Conservation (phyloP, 2,329 filamentous ascomycete genomes). For the Trichoderma asperellum region DNA sequence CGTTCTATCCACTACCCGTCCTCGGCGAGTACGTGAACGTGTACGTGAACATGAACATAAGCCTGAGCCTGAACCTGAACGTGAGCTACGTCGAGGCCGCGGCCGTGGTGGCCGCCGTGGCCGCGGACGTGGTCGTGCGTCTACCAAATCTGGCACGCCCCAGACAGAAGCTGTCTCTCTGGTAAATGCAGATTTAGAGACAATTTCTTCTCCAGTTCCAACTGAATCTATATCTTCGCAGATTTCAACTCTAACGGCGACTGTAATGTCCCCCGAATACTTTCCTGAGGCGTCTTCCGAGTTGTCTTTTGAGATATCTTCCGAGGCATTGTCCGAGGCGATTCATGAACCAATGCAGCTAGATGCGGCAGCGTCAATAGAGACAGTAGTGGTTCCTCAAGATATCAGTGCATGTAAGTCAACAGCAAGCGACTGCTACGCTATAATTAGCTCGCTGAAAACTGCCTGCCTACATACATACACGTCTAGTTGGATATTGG, state of each 20-base stretch:
- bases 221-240: neutral
- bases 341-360: neutral
- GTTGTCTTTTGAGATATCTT: neutral
- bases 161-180: slow-evolving; percentile 22
- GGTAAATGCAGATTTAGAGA: neutral
- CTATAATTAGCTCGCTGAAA: neutral
- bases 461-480: neutral
- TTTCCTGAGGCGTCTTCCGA: neutral
- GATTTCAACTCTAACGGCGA: neutral
- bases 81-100: neutral
- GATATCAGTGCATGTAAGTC: neutral
- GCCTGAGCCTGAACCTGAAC: neutral
- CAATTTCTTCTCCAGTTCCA: slow-evolving; percentile 10
- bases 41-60: neutral
- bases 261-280: neutral
- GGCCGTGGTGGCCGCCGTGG: neutral
- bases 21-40: neutral
- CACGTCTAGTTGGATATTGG: neutral
- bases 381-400: neutral
- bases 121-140: neutral
- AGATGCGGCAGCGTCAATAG: neutral
- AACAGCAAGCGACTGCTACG: neutral
- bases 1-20: neutral
- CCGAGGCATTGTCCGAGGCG: neutral
- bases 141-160: slow-evolving; percentile 12